Evolutionary conservation across 371 early-diverging fungal genomes (phyloP).

Genomic region (Funneliformis caledonium): DNA sequence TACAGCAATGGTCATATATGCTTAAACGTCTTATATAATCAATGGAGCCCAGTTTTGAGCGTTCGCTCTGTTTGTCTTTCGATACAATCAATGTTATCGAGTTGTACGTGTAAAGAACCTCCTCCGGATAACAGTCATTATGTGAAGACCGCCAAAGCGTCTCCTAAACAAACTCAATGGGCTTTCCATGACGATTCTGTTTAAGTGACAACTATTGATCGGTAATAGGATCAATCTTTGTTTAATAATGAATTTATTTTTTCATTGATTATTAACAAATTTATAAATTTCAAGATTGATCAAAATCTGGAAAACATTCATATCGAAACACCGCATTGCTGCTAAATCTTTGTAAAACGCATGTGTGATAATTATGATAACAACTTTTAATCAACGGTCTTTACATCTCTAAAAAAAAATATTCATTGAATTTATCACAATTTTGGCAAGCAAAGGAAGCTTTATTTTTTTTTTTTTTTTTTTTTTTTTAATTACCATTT

Average conservation of each 20-base stretch:
- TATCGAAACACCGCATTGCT: too few species aligned
- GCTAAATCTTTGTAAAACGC: too few species aligned
- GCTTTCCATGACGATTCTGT: slow-evolving; percentile 68
- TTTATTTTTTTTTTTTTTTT: too few species aligned
- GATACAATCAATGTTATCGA: slow-evolving; percentile 90
- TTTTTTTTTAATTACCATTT: too few species aligned
- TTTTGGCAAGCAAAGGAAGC: too few species aligned
- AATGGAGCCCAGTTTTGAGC: slow-evolving; percentile 96
- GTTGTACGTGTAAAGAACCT: slow-evolving; percentile 71
- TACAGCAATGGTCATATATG: slow-evolving; percentile 96
- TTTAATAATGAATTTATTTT: not conserved
- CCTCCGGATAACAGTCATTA: slow-evolving; percentile 81
- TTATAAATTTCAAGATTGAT: too few species aligned
- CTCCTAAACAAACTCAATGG: slow-evolving; percentile 86
- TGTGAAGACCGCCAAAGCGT: slow-evolving; percentile 66
- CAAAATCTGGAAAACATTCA: too few species aligned
- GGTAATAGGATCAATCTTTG: not conserved
- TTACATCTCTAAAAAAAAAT: too few species aligned
- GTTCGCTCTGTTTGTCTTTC: slow-evolving; percentile 92
- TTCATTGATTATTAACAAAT: too few species aligned
- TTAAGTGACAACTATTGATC: not conserved
- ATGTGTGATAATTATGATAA: too few species aligned
- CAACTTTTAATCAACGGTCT: too few species aligned
- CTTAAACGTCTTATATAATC: slow-evolving; percentile 92
- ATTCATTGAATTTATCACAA: too few species aligned